phyloP scores from a whole-genome alignment of 2,329 filamentous ascomycete genomes.

The Hypoxylon sp. region DNA sequence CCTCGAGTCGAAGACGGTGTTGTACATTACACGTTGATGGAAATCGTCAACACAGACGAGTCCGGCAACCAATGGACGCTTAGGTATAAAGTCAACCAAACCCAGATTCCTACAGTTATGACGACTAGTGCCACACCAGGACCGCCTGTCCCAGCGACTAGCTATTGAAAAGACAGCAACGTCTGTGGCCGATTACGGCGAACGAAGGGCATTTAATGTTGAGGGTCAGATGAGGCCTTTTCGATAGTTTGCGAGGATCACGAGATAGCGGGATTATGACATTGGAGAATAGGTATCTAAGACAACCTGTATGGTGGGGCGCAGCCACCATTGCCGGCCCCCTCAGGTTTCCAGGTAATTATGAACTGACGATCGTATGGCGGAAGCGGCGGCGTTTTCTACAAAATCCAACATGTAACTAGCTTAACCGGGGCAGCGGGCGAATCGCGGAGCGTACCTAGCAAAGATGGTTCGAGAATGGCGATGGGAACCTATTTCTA shows the following conservation, averaged over 20 bases:
- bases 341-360: slow-evolving; percentile 25
- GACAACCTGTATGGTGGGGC: slow-evolving; percentile 32
- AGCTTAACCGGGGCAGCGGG: slow-evolving; percentile 13
- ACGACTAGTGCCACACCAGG: slow-evolving; percentile 51
- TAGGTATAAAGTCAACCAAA: slow-evolving; percentile 53
- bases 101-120: slow-evolving; percentile 44
- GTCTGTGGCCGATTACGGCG: slow-evolving; percentile 11
- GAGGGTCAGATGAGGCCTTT: slow-evolving; percentile 20
- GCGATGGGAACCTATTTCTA: slow-evolving; percentile 15
- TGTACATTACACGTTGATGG: slow-evolving; percentile 65
- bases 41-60: slow-evolving; percentile 59
- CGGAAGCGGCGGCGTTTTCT: slow-evolving; percentile 35
- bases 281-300: slow-evolving; percentile 22
- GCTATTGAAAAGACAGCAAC: slow-evolving; percentile 29
- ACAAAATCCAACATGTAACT: slow-evolving; percentile 28
- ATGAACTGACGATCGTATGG: slow-evolving; percentile 33
- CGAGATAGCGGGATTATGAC: slow-evolving; percentile 22
- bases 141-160: slow-evolving; percentile 42
- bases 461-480: slow-evolving; percentile 19
- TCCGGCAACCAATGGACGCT: slow-evolving; percentile 59
- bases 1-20: slow-evolving; percentile 63
- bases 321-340: slow-evolving; percentile 21
- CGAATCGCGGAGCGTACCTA: slow-evolving; percentile 16
- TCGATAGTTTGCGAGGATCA: slow-evolving; percentile 19
- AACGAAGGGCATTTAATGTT: slow-evolving; percentile 14